phyloP scores from a whole-genome alignment of 169 alveolate species.

The Plasmodium gonderi region DNA sequence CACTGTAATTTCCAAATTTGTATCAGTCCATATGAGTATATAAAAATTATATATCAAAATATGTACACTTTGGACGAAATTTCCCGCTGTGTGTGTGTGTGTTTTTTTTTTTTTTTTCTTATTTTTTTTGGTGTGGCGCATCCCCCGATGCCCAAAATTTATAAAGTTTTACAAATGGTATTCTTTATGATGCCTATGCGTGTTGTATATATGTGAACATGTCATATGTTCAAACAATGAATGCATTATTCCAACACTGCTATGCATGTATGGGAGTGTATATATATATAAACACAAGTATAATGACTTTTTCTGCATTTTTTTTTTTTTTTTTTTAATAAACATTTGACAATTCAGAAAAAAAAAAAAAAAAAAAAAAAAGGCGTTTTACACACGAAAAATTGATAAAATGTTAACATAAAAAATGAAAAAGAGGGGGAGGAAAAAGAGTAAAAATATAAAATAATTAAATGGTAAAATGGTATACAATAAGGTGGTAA shows the following conservation, averaged over 20 bases:
- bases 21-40: background rate
- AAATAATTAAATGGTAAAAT: background rate
- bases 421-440: background rate
- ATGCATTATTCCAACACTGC: background rate
- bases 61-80: background rate
- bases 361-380: background rate
- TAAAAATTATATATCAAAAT: background rate
- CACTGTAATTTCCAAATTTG: too few species aligned
- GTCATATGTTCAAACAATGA: background rate
- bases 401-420: constrained; percentile 2
- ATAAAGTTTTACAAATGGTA: background rate
- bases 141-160: constrained; percentile 22
- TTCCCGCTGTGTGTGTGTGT: background rate
- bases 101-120: background rate
- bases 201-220: background rate
- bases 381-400: background rate
- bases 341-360: constrained; percentile 4
- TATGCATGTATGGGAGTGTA: background rate
- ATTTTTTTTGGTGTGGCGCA: background rate
- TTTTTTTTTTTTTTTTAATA: background rate
- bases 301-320: background rate
- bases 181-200: background rate
- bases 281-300: background rate
- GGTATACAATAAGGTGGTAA: background rate
- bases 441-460: background rate